Conservation (phyloP, 2,329 filamentous ascomycete genomes). For the Coniochaeta sp. region DNA sequence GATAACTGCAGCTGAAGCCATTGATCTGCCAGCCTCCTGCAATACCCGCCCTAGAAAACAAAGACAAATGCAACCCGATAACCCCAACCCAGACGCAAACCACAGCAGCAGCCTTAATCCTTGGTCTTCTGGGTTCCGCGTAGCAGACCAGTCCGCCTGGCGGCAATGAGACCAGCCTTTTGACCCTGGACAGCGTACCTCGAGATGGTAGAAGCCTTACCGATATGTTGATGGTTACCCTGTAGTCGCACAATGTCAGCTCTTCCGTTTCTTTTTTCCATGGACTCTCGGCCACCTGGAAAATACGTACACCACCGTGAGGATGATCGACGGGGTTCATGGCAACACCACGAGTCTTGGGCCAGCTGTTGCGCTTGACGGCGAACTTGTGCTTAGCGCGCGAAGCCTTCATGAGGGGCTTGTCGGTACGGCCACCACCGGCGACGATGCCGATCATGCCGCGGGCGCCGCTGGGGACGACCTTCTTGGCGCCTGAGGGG, state of each 20-base stretch:
- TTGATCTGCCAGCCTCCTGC: conserved; percentile 33
- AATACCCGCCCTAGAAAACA: conserved; percentile 29
- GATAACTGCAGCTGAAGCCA: conserved; percentile 41
- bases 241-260: conserved; percentile 37
- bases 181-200: conserved; percentile 97
- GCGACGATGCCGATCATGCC: conserved; percentile 99
- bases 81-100: conserved; percentile 54
- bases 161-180: conserved; percentile 99
- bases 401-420: conserved; percentile 98
- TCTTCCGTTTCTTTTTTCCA: background rate
- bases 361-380: conserved; percentile 99
- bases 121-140: conserved; percentile 99
- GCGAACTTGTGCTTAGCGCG: conserved; percentile 99
- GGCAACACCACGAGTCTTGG: conserved; percentile 99
- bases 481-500: conserved; percentile 98
- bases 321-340: conserved; percentile 99
- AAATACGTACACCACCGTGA: conserved; percentile 72
- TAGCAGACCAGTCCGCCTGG: conserved; percentile 98
- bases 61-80: conserved; percentile 55
- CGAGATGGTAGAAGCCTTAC: conserved; percentile 99
- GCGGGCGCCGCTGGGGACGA: conserved; percentile 83
- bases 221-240: conserved; percentile 99
- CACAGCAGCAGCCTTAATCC: conserved; percentile 64
- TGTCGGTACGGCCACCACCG: conserved; percentile 98
- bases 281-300: background rate